phyloP scores from a whole-genome alignment of 225 moss, liverwort and hornwort genomes.

The Bryum argenteum region DNA sequence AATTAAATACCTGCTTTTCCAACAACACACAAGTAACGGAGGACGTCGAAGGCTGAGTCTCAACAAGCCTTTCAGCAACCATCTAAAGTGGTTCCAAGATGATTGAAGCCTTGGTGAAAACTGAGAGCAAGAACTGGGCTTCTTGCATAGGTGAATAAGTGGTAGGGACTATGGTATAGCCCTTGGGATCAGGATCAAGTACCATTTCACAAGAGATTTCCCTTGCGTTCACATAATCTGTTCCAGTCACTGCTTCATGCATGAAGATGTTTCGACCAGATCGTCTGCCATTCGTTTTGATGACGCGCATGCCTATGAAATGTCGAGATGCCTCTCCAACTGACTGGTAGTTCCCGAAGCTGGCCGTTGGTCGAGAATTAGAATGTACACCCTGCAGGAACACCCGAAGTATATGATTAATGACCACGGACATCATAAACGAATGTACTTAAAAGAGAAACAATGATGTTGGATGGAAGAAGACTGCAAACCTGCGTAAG shows the following conservation, averaged over 20 bases:
- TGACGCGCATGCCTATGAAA: slow-evolving; percentile 95
- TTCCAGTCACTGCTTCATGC: slow-evolving; percentile 91
- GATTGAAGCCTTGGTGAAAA: slow-evolving; percentile 95
- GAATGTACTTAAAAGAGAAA: background rate
- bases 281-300: slow-evolving; percentile 84
- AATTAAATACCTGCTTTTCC: slow-evolving; percentile 52
- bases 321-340: slow-evolving; percentile 79
- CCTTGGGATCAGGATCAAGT: slow-evolving; percentile 93
- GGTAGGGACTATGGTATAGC: slow-evolving; percentile 98
- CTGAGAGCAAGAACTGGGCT: slow-evolving; percentile 93
- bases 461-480: background rate
- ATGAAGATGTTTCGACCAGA: slow-evolving; percentile 89
- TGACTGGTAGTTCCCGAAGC: slow-evolving; percentile 85
- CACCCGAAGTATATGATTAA: slow-evolving; percentile 28
- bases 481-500: slow-evolving; percentile 81
- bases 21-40: slow-evolving; percentile 23
- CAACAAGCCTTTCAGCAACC: slow-evolving; percentile 17
- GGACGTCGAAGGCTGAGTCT: slow-evolving; percentile 32
- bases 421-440: background rate
- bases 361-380: slow-evolving; percentile 72
- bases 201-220: slow-evolving; percentile 98
- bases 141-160: slow-evolving; percentile 93
- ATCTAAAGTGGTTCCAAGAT: slow-evolving; percentile 86
- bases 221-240: slow-evolving; percentile 92
- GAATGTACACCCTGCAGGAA: slow-evolving; percentile 79